Evolutionary conservation across 331 rosid species (phyloP), one percentile per base, ranked within the genome.

Genomic region (Pyrus hybrid): DNA sequence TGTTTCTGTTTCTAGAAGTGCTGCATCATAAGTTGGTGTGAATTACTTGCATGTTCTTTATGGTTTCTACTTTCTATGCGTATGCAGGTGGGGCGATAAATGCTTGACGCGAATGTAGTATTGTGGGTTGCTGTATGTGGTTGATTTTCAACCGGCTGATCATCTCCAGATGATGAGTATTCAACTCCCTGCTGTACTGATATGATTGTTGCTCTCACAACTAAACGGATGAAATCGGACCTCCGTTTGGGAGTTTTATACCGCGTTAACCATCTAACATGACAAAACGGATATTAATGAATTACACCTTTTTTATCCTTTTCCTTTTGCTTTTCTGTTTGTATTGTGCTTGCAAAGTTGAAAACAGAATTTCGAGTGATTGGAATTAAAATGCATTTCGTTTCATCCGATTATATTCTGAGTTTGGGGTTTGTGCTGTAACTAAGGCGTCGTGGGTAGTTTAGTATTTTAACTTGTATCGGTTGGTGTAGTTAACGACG

Each of bases 81-180:
- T 69, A 45, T 75, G 57, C 79, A 83, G 87, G 87, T 63, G 81
- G 51, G 58, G 74, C 68, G 54, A 76, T 57, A 45, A 20, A 41
- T n/a, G 58, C 45, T 28, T 67, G 77, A 11, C n/a, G 10, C 32
- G 43, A 60, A 58, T 70, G n/a, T 53, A 18, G 76, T 54, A 30
- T n/a, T 57, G 64, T 32, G 37, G 83, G 45, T 63, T 64, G 82
- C 80, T 41, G 64, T 63, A 37, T 65, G 45, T 80, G 80, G 76
- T 80, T 63, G 1, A 32, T 10, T 65, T 68, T 78, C 45, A 51
- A 72, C 64, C 20, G 28, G 73, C 77, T 70, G 77, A 80, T 73
- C 61, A 74, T 72, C 14, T 2, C 65, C 33, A 56, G 73, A 72
- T 63, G 70, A 66, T 56, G 35, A 57, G 66, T 47, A 14, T 51